Conservation (phyloP, 1,284 basidiomycete species). For the Irpex sp. region DNA sequence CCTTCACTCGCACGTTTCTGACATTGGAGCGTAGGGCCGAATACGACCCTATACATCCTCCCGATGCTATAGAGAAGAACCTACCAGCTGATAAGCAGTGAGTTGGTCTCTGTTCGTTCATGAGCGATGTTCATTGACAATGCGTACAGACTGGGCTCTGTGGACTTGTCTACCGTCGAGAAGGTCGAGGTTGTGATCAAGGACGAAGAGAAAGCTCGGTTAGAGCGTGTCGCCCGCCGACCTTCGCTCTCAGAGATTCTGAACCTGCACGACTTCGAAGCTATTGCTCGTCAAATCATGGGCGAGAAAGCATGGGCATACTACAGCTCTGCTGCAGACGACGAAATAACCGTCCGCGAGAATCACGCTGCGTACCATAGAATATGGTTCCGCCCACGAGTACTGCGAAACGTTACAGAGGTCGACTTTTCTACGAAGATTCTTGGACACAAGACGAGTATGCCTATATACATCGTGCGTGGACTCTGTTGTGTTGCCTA, state of each 20-base stretch:
- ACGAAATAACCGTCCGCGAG: conserved; percentile 67
- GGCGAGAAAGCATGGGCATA: conserved; percentile 54
- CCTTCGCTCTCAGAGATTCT: conserved; percentile 59
- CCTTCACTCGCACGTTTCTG: background rate
- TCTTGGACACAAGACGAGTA: conserved; percentile 48
- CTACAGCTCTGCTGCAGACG: conserved; percentile 61
- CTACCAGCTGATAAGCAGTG: conserved; percentile 48
- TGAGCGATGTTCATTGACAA: background rate
- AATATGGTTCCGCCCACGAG: conserved; percentile 74
- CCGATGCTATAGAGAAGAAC: conserved; percentile 59
- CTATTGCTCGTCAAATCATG: conserved; percentile 42
- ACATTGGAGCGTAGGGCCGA: conserved; percentile 36
- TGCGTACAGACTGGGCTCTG: conserved; percentile 38
- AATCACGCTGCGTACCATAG: conserved; percentile 60
- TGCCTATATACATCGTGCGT: conserved; percentile 58
- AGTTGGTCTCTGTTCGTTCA: background rate
- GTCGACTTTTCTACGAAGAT: conserved; percentile 63
- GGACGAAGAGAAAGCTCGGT: conserved; percentile 38
- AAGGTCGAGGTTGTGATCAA: conserved; percentile 43
- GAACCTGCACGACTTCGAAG: conserved; percentile 72
- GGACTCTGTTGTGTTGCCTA: background rate
- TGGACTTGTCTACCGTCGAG: conserved; percentile 44
- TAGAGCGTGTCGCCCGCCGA: conserved; percentile 35
- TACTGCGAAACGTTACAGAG: conserved; percentile 59
- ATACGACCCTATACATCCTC: conserved; percentile 63